Conservation (phyloP, 1,284 basidiomycete genomes). For the Pseudozyma thailandica region DNA sequence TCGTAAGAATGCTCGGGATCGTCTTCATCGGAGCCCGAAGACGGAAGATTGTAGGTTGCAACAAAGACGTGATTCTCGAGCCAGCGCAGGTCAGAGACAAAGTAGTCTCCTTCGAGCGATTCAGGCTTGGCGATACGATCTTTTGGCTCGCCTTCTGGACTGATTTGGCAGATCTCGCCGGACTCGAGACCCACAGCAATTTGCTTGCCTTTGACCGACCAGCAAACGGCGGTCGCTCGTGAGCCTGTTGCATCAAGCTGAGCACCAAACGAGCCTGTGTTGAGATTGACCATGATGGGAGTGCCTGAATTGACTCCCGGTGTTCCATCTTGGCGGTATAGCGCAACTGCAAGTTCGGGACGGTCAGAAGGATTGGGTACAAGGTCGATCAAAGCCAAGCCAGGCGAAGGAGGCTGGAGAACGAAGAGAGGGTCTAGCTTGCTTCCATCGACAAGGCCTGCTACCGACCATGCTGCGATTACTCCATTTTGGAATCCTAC, state of each 20-base stretch:
- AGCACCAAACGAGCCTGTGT: slow-evolving; percentile 38
- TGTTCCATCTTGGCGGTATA: slow-evolving; percentile 65
- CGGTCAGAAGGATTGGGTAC: slow-evolving; percentile 70
- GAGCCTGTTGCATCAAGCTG: slow-evolving; percentile 32
- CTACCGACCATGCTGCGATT: slow-evolving; percentile 50
- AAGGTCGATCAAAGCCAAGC: slow-evolving; percentile 52
- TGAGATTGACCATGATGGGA: slow-evolving; percentile 46
- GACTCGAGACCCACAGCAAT: slow-evolving; percentile 78
- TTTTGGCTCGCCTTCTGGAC: slow-evolving; percentile 74
- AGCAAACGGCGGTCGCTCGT: slow-evolving; percentile 73
- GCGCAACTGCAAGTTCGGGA: slow-evolving; percentile 67
- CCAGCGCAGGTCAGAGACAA: slow-evolving; percentile 75
- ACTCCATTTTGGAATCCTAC: slow-evolving; percentile 52
- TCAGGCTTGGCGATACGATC: slow-evolving; percentile 74
- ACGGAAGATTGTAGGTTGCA: slow-evolving; percentile 73
- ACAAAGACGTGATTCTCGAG: slow-evolving; percentile 79
- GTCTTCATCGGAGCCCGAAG: slow-evolving; percentile 27
- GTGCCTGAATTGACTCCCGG: slow-evolving; percentile 59
- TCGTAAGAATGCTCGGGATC: slow-evolving; percentile 71
- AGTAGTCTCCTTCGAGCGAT: slow-evolving; percentile 71
- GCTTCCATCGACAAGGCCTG: slow-evolving; percentile 25
- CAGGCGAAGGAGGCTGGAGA: slow-evolving; percentile 40
- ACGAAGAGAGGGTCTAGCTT: slow-evolving; percentile 41
- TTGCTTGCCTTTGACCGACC: slow-evolving; percentile 89
- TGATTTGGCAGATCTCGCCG: slow-evolving; percentile 79